Evolutionary conservation across 1,139 yeast genomes (phyloP).

Genomic region (Scheffersomyces cryptocercus): DNA sequence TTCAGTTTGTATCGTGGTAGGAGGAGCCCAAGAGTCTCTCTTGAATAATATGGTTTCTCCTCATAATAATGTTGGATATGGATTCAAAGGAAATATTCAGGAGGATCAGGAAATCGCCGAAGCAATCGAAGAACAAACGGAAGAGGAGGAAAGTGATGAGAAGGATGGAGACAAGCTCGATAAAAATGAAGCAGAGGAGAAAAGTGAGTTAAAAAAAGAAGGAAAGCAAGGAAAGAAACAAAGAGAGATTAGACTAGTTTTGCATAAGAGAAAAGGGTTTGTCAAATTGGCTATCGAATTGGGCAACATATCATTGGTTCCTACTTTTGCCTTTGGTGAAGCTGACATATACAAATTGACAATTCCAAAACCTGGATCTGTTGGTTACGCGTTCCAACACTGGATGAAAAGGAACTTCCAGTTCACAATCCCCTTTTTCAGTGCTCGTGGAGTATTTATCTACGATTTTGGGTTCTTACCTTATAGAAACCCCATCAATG

Average conservation of each 20-base stretch:
- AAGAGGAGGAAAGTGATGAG: conserved; percentile 36
- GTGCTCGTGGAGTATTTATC: conserved; percentile 90
- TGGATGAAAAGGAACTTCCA: conserved; percentile 72
- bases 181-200: neutral
- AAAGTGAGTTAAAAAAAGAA: neutral
- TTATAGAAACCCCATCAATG: conserved; percentile 74
- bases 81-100: conserved; percentile 54
- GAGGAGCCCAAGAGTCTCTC: conserved; percentile 92
- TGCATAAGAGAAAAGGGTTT: conserved; percentile 83
- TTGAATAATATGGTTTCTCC: conserved; percentile 46
- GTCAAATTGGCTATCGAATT: conserved; percentile 80
- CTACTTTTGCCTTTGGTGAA: conserved; percentile 92
- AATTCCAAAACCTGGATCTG: conserved; percentile 54
- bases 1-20: conserved; percentile 87
- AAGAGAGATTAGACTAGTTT: conserved; percentile 50
- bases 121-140: neutral
- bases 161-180: neutral
- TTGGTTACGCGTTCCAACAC: conserved; percentile 57
- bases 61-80: conserved; percentile 38
- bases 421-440: conserved; percentile 87
- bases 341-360: conserved; percentile 73
- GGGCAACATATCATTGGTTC: conserved; percentile 80
- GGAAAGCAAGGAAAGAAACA: conserved; percentile 1
- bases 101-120: conserved; percentile 7
- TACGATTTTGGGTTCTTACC: conserved; percentile 93